phyloP scores from a whole-genome alignment of 192 early-diverging fungal genomes.

The Podochytrium sp. region DNA sequence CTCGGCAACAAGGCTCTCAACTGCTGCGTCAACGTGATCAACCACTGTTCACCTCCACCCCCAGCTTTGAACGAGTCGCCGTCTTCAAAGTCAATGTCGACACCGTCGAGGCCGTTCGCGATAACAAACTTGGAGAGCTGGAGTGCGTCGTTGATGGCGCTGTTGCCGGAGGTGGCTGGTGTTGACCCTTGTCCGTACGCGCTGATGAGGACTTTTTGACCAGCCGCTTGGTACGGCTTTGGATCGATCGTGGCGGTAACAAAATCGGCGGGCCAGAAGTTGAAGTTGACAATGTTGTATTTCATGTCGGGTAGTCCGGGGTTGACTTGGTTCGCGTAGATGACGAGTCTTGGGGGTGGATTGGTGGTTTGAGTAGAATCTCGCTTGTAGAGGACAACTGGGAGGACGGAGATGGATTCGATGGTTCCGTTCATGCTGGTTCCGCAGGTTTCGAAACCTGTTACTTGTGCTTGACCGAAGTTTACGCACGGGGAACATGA shows the following conservation, averaged over 20 bases:
- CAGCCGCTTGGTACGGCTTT: background rate
- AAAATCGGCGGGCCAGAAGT: no score
- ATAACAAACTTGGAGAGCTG: background rate
- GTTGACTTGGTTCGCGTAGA: background rate
- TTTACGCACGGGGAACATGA: no score
- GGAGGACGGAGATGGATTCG: no score
- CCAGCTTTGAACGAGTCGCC: conserved; percentile 32
- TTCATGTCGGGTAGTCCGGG: background rate
- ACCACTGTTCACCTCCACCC: background rate
- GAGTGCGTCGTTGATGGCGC: background rate
- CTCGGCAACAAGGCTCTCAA: background rate
- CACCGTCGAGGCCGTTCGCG: conserved; percentile 1
- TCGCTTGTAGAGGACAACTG: no score
- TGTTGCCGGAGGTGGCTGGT: background rate
- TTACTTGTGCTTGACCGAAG: no score
- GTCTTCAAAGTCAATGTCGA: conserved; percentile 2
- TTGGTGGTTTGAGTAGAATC: no score
- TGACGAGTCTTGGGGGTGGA: no score
- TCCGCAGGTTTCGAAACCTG: no score
- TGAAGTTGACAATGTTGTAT: background rate
- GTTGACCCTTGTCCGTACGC: background rate
- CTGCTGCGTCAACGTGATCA: conserved; percentile 3
- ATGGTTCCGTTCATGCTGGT: no score
- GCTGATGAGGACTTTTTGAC: conserved; percentile 5
- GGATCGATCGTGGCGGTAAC: background rate